phyloP scores from a whole-genome alignment of 2,329 filamentous ascomycete species.

The Sporothrix globosa region DNA sequence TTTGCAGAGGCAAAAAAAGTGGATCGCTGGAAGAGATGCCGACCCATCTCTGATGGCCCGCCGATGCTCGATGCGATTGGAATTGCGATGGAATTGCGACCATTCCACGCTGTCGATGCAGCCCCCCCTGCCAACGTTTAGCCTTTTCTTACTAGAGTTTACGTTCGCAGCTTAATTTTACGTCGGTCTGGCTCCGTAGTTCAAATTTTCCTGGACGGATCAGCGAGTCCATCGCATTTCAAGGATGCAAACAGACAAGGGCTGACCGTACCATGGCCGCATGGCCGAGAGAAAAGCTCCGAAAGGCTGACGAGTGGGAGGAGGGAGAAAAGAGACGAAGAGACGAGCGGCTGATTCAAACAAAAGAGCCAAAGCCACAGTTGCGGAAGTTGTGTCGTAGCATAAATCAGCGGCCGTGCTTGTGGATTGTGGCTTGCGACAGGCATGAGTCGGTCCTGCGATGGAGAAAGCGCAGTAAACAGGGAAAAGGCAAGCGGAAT shows the following conservation, averaged over 20 bases:
- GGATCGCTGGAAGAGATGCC: not conserved
- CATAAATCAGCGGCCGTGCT: not conserved
- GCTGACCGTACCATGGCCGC: too few relatives aligned
- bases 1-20: too few relatives aligned
- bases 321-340: not conserved
- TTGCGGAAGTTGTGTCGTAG: not conserved
- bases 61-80: too few relatives aligned
- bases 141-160: not conserved
- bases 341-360: not conserved
- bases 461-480: not conserved
- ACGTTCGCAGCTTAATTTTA: not conserved
- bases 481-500: not conserved
- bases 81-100: too few relatives aligned
- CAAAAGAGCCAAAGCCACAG: conserved; percentile 14
- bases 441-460: not conserved
- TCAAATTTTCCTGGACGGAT: not conserved
- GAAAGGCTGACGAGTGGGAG: too few relatives aligned
- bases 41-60: not conserved
- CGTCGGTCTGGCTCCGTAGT: too few relatives aligned
- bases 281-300: not conserved
- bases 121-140: not conserved
- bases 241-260: not conserved
- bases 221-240: not conserved
- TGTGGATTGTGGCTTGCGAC: conserved; percentile 18
- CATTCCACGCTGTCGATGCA: not conserved